These are phyloP conservation scores for Amylostereum areolatum DNA, from an alignment of 1,284 basidiomycete species.

Conservation along the genomic window DNA sequence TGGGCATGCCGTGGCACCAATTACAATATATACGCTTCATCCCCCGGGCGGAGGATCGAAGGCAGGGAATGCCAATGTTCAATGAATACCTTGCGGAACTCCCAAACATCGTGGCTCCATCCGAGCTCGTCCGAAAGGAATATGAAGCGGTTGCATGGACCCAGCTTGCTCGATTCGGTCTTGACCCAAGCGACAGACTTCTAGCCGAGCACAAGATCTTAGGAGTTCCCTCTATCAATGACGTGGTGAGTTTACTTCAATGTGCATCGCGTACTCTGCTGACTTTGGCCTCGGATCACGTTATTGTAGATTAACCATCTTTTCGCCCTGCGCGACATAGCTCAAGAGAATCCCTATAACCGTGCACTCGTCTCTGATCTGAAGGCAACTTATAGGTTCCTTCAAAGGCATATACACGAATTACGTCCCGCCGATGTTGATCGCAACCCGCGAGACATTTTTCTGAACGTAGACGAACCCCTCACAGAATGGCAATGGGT, in stretches of 20 bases:
- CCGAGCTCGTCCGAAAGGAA: constrained; percentile 27
- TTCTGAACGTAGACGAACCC: constrained; percentile 34
- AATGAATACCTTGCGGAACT: constrained; percentile 19
- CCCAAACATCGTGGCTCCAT: constrained; percentile 29
- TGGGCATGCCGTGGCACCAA: constrained; percentile 21
- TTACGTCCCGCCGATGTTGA: constrained; percentile 4
- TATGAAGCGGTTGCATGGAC: constrained; percentile 38
- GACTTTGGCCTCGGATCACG: too few species aligned
- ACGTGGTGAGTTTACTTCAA: constrained; percentile 32
- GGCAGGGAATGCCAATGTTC: constrained; percentile 12
- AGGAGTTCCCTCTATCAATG: constrained; percentile 28
- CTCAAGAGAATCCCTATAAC: too few species aligned
- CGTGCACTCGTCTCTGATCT: too few species aligned
- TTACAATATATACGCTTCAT: constrained; percentile 32
- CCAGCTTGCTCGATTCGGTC: constrained; percentile 28
- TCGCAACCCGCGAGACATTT: constrained; percentile 20
- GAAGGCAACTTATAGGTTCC: too few species aligned
- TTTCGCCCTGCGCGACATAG: too few species aligned
- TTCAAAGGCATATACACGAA: too few species aligned
- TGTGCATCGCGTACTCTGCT: too few species aligned
- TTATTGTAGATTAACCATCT: too few species aligned
- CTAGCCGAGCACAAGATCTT: constrained; percentile 26
- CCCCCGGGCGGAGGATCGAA: constrained; percentile 20
- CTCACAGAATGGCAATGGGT: constrained; percentile 26
- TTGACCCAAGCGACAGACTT: constrained; percentile 23